These are phyloP conservation scores for Arthrobotrys iridis DNA, from an alignment of 2,329 filamentous ascomycete genomes.

Conservation along the genomic window DNA sequence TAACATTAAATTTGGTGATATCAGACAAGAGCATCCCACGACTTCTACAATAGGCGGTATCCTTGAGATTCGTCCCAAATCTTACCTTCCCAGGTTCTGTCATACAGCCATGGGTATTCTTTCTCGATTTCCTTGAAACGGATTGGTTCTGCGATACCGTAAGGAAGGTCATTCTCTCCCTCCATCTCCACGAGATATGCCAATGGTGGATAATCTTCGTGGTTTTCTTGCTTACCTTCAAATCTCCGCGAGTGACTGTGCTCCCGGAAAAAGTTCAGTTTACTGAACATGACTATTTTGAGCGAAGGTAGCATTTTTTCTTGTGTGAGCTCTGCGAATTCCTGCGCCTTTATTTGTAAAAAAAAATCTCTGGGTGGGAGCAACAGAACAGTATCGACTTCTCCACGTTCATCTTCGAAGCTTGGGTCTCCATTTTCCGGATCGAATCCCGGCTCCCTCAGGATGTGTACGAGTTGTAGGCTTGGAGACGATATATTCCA, in stretches of 20 bases:
- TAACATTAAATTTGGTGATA: not conserved
- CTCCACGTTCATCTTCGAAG: not conserved
- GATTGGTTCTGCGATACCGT: constrained; percentile 10
- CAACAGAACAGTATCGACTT: not conserved
- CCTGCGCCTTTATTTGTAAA: not conserved
- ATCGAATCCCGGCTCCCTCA: constrained; percentile 12
- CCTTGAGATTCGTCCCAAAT: constrained; percentile 27
- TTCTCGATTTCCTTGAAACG: constrained; percentile 17
- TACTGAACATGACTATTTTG: constrained; percentile 29
- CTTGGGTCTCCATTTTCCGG: not conserved
- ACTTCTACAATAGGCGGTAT: constrained; percentile 25
- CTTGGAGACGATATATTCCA: constrained; percentile 32
- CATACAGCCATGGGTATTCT: constrained; percentile 30
- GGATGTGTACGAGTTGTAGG: constrained; percentile 19
- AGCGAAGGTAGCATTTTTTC: constrained; percentile 14
- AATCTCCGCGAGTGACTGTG: constrained; percentile 8
- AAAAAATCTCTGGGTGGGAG: not conserved
- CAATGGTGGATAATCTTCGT: not conserved
- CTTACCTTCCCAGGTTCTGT: constrained; percentile 33
- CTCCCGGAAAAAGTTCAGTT: constrained; percentile 16
- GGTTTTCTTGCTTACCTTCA: not conserved
- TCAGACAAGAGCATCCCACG: not conserved
- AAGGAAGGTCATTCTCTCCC: not conserved
- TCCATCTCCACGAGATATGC: not conserved
- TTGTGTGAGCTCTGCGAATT: constrained; percentile 4